Percentiles rank a stretch among this genome's conserved stretches.
These are phyloP conservation scores for Backusella westeae DNA, from an alignment of 192 early-diverging fungal genomes.

Conservation along the genomic window DNA sequence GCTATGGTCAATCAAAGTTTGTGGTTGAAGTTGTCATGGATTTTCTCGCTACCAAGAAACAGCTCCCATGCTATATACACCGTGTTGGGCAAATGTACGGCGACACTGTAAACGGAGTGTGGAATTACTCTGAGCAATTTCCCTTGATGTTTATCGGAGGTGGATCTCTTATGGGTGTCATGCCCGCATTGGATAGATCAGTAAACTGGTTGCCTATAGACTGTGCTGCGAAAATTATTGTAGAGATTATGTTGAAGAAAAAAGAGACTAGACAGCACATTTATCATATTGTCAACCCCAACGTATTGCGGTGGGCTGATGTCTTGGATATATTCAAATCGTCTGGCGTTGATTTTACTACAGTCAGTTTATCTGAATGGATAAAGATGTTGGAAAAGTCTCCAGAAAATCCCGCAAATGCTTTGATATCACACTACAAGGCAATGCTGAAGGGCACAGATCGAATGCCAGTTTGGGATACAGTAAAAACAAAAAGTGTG, in stretches of 20 bases:
- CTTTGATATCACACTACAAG: constrained; percentile 18
- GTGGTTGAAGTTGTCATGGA: constrained; percentile 24
- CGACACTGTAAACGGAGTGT: constrained; percentile 25
- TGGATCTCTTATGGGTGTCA: constrained; percentile 15
- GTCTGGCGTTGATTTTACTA: constrained; percentile 18
- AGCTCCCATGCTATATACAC: constrained; percentile 18
- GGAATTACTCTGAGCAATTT: constrained; percentile 28
- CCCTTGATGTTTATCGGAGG: constrained; percentile 28
- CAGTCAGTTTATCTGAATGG: constrained; percentile 18
- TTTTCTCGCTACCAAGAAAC: constrained; percentile 14
- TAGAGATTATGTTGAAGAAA: constrained; percentile 11
- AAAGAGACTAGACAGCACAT: not conserved
- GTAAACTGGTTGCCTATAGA: constrained; percentile 36
- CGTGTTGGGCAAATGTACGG: constrained; percentile 35
- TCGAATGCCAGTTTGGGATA: constrained; percentile 13
- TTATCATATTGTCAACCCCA: constrained; percentile 31
- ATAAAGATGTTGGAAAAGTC: not conserved
- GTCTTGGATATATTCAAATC: constrained; percentile 8
- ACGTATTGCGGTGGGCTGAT: constrained; percentile 15
- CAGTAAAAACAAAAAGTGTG: not conserved
- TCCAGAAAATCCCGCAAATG: constrained; percentile 26
- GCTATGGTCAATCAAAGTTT: constrained; percentile 33
- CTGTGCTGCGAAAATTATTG: constrained; percentile 18
- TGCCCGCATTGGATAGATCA: constrained; percentile 12
- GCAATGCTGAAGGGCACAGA: not conserved